These are phyloP conservation scores for Apiospora pterosperma DNA, from an alignment of 2,329 filamentous ascomycete genomes.

Conservation along the genomic window DNA sequence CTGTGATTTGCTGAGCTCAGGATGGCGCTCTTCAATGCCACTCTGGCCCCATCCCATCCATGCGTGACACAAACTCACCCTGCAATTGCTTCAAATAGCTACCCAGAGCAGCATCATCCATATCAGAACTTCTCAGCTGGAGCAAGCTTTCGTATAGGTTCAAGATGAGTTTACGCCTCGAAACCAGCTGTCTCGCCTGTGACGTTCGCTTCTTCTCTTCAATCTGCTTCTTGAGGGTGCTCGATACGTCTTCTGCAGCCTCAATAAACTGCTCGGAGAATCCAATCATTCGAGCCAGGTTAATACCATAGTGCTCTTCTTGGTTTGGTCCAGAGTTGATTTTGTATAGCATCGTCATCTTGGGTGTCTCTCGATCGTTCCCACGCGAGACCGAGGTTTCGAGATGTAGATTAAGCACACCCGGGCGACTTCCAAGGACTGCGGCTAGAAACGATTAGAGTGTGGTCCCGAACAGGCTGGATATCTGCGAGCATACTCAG, in stretches of 20 bases:
- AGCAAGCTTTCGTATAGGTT: slow-evolving; percentile 69
- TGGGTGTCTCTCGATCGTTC: slow-evolving; percentile 45
- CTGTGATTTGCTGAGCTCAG: not conserved
- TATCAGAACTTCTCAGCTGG: slow-evolving; percentile 62
- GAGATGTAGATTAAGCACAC: slow-evolving; percentile 81
- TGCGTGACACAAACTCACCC: slow-evolving; percentile 68
- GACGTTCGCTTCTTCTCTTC: slow-evolving; percentile 58
- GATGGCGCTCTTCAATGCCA: not conserved
- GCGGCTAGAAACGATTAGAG: slow-evolving; percentile 42
- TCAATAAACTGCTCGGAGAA: slow-evolving; percentile 67
- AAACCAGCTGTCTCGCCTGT: slow-evolving; percentile 53
- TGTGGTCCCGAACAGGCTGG: not conserved
- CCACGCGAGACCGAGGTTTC: slow-evolving; percentile 59
- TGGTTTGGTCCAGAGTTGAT: slow-evolving; percentile 68
- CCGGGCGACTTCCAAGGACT: slow-evolving; percentile 70
- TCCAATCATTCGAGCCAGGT: slow-evolving; percentile 71
- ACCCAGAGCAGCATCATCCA: slow-evolving; percentile 61
- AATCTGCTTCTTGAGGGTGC: slow-evolving; percentile 54
- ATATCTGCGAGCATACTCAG: slow-evolving; percentile 45
- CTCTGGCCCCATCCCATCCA: slow-evolving; percentile 62
- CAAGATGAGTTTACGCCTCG: slow-evolving; percentile 70
- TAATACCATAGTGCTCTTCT: slow-evolving; percentile 79
- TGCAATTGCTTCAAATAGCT: slow-evolving; percentile 66
- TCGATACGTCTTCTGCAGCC: slow-evolving; percentile 64
- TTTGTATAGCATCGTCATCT: slow-evolving; percentile 86